A percentile compares a stretch with the other conserved stretches of the same genome.
These are phyloP conservation scores for Quercus agrifolia DNA, from an alignment of 306 rosid species.

Conservation along the genomic window DNA sequence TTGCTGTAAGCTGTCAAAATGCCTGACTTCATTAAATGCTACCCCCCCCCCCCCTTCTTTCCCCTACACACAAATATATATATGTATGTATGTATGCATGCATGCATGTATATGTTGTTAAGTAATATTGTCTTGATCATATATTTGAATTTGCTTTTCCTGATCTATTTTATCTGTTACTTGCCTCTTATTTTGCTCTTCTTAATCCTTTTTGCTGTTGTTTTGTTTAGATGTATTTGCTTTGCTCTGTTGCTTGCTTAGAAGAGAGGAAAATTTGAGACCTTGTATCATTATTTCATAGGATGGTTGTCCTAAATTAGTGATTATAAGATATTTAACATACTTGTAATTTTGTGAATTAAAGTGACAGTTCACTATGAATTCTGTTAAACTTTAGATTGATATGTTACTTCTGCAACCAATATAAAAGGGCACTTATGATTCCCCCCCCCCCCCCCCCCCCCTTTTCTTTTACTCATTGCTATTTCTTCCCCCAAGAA, in stretches of 20 bases:
- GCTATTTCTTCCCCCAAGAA: no score
- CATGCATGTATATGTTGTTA: background rate
- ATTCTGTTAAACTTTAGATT: background rate
- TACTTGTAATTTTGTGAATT: background rate
- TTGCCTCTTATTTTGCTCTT: background rate
- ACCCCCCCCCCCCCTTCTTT: no score
- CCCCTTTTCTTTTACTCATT: no score
- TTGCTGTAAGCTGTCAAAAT: constrained; percentile 37
- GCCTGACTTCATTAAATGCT: background rate
- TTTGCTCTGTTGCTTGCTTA: background rate
- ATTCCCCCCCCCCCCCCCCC: no score
- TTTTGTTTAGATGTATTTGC: background rate
- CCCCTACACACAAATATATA: no score
- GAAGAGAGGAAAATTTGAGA: background rate
- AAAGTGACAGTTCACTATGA: background rate
- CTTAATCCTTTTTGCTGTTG: background rate
- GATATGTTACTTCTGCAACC: background rate
- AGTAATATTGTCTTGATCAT: background rate
- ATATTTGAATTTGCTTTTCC: background rate
- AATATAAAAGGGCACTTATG: no score
- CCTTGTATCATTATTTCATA: background rate
- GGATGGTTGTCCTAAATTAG: background rate
- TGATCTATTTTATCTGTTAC: background rate
- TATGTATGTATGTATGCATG: accelerated
- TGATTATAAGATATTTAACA: no score